phyloP scores from a whole-genome alignment of 306 rosid genomes.

The Glycyrrhiza uralensis region DNA sequence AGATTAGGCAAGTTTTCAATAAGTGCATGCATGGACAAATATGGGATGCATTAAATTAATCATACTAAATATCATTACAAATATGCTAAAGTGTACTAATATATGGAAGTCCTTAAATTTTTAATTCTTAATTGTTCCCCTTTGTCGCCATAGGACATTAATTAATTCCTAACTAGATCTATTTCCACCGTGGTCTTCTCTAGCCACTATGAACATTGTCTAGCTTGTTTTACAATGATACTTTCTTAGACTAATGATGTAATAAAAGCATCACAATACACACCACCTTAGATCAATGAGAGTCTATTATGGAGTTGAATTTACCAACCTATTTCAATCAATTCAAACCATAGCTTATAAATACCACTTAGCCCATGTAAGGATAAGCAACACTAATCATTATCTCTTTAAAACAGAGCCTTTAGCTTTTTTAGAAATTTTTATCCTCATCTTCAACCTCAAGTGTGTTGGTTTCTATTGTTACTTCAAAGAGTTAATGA shows the following conservation, averaged over 20 bases:
- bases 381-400: background rate
- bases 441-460: too few relatives aligned
- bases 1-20: slow-evolving; percentile 40
- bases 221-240: background rate
- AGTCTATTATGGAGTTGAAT: too few relatives aligned
- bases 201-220: background rate
- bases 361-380: background rate
- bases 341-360: background rate
- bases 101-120: background rate
- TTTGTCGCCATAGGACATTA: too few relatives aligned
- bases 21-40: slow-evolving; percentile 24
- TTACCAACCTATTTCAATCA: too few relatives aligned
- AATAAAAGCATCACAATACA: too few relatives aligned
- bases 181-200: background rate
- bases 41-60: slow-evolving; percentile 20
- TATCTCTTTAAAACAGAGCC: background rate
- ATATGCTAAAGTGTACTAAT: background rate
- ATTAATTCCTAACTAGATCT: background rate
- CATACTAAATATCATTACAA: background rate
- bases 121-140: background rate
- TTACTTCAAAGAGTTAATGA: background rate
- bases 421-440: background rate
- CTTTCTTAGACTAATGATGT: background rate
- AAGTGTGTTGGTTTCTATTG: background rate
- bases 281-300: too few relatives aligned